Percentiles rank a stretch among this genome's conserved stretches.
Evolutionary conservation across 768 basidiomycete species (phyloP).

Genomic region (Suillus cothurnatus): DNA sequence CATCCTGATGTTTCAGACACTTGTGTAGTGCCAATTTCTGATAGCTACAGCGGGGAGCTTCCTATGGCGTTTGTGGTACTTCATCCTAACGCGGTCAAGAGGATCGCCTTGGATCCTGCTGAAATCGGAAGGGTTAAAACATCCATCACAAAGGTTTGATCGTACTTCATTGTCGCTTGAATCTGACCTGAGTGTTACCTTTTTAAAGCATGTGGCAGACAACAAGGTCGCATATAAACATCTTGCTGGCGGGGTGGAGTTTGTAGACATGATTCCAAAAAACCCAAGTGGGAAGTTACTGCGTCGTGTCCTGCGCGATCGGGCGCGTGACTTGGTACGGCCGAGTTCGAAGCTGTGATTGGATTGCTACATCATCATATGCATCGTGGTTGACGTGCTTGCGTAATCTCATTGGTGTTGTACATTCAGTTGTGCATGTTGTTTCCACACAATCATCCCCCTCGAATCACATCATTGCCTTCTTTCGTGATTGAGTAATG

Average conservation of each 20-base stretch:
- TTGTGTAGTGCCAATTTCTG: slow-evolving; percentile 66
- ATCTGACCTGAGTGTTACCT: slow-evolving; percentile 10
- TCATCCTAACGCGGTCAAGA: slow-evolving; percentile 40
- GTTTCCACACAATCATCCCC: not conserved
- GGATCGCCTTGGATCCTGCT: slow-evolving; percentile 31
- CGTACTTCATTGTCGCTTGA: not conserved
- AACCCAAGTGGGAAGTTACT: slow-evolving; percentile 65
- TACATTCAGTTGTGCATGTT: not conserved
- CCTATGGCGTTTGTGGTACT: slow-evolving; percentile 71
- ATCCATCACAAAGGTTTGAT: slow-evolving; percentile 49
- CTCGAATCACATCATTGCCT: not conserved
- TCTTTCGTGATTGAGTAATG: not conserved
- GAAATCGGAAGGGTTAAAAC: slow-evolving; percentile 41
- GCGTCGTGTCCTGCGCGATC: slow-evolving; percentile 53
- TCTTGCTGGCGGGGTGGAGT: slow-evolving; percentile 59
- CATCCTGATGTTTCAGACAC: slow-evolving; percentile 61
- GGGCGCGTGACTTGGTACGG: slow-evolving; percentile 36
- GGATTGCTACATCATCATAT: not conserved
- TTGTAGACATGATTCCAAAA: slow-evolving; percentile 56
- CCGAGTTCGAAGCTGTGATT: slow-evolving; percentile 7
- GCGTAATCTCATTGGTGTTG: not conserved
- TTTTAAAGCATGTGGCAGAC: slow-evolving; percentile 50
- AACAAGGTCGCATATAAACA: slow-evolving; percentile 61
- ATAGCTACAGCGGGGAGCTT: slow-evolving; percentile 73
- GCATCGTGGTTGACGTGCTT: not conserved